Conservation (phyloP, 2,329 filamentous ascomycete species). For the Arthrobotrys conoides region DNA sequence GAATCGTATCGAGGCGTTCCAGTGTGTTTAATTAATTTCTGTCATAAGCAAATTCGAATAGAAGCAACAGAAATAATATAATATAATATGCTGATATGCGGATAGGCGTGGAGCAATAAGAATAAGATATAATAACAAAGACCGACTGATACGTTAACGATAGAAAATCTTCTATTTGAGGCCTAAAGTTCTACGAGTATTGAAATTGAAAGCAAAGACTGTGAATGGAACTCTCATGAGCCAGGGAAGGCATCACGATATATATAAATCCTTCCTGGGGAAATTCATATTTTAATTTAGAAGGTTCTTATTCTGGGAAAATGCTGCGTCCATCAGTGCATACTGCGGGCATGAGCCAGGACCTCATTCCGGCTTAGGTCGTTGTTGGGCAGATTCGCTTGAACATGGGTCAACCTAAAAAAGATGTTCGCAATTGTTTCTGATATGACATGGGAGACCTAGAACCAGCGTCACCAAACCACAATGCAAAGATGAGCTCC, state of each 20-base stretch:
- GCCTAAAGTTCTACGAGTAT: slow-evolving; percentile 37
- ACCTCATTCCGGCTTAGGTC: slow-evolving; percentile 60
- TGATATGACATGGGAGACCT: slow-evolving; percentile 59
- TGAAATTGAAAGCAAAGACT: slow-evolving; percentile 50
- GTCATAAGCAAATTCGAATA: slow-evolving; percentile 23
- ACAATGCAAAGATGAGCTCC: slow-evolving; percentile 45
- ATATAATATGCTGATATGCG: slow-evolving; percentile 3
- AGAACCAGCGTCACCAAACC: slow-evolving; percentile 53
- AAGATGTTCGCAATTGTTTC: slow-evolving; percentile 61
- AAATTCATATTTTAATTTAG: slow-evolving; percentile 61
- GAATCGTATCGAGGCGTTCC: slow-evolving; percentile 49
- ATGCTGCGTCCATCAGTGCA: slow-evolving; percentile 57
- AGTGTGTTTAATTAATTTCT: slow-evolving; percentile 41
- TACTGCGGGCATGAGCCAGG: slow-evolving; percentile 56
- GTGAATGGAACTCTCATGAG: slow-evolving; percentile 40
- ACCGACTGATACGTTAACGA: slow-evolving; percentile 59
- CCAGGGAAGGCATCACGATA: slow-evolving; percentile 57
- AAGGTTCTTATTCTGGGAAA: slow-evolving; percentile 61
- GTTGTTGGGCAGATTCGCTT: slow-evolving; percentile 57
- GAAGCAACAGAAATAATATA: slow-evolving; percentile 7
- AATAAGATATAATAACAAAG: slow-evolving; percentile 45
- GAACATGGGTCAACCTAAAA: slow-evolving; percentile 61
- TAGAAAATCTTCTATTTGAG: slow-evolving; percentile 57
- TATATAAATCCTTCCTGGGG: slow-evolving; percentile 60
- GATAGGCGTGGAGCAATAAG: slow-evolving; percentile 38